Evolutionary conservation across 345 rosid genomes (phyloP).

Genomic region (Rhodomyrtus tomentosa): DNA sequence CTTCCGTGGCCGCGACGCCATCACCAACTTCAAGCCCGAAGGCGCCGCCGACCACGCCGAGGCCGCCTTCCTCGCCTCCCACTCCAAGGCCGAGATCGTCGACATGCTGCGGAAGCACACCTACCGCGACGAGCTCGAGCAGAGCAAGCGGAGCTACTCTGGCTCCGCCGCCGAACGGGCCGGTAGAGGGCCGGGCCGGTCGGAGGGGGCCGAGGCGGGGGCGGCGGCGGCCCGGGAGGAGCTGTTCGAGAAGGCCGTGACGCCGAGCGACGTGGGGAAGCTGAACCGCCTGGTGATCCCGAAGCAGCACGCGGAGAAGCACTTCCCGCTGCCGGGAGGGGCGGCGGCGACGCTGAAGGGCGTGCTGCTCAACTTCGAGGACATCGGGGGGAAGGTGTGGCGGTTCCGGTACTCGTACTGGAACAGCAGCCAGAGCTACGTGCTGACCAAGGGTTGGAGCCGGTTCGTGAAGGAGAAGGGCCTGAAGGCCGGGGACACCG

Average conservation of each 20-base stretch:
- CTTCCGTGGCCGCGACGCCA: conserved; percentile 46
- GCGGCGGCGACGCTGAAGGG: conserved; percentile 28
- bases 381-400: conserved; percentile 72
- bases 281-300: conserved; percentile 89
- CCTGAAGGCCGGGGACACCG: conserved; percentile 77
- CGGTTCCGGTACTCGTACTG: conserved; percentile 91
- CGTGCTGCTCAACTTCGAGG: conserved; percentile 58
- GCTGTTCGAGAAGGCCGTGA: conserved; percentile 80
- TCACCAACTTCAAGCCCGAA: conserved; percentile 31
- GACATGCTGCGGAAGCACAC: conserved; percentile 56
- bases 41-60: conserved; percentile 13
- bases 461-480: conserved; percentile 84
- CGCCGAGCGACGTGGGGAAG: conserved; percentile 96
- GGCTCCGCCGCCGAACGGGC: neutral
- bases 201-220: conserved; percentile 5
- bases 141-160: conserved; percentile 16
- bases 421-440: conserved; percentile 97
- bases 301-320: conserved; percentile 83
- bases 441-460: conserved; percentile 98
- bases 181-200: neutral
- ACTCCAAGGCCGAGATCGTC: conserved; percentile 49
- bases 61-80: conserved; percentile 23
- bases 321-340: conserved; percentile 36
- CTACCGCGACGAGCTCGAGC: conserved; percentile 38
- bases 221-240: conserved; percentile 36